Base-by-base conservation (phyloP, 345 rosid species). In the Pelargonium nanum region DNA sequence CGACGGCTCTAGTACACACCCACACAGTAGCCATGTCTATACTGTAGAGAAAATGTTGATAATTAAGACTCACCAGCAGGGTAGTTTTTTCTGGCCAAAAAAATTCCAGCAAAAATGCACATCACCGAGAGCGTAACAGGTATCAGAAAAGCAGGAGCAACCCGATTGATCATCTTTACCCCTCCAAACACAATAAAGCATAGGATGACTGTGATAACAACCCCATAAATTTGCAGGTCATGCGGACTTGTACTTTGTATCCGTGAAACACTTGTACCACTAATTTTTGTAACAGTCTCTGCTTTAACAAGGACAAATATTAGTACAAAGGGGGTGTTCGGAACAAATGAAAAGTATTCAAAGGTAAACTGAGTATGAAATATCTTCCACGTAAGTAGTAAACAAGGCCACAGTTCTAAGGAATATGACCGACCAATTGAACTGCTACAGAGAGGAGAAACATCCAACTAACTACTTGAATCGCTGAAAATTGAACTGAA, bases 161-260 rank as follows among this genome's bases (percentile, higher is more conserved):
- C 99, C 64, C 97, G 85, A 68, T 94, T 94, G 81, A 94, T 94
- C 76, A 90, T 90, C 83, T 89, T 94, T 76, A 90, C 99, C 9
- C 97, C 99, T 59, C 99, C 97, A 75, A 94, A 94, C 70, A 94
- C 99, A 71, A 94, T 85, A 80, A 94, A 80, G 87, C 96, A 86
- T 28, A 94, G 77, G 67, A 90, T 54, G 68, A 94, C 75, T 30
- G 99, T 88, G 74, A 94, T 85, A 64, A 88, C 84, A 68, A 94
- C 80, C 72, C 99, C 99, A 74, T 94, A 94, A 66, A 94, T 66
- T 77, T 94, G 99, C 70, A 94, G 74, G 75, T 94, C 97, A 68
- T 94, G 99, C 60, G 86, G 74, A 78, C 84, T 94, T 67, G 88
- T 81, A 74, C 87, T 86, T 59, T 86, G 69, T 58, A 85, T 83